Conservation (phyloP, 352 stramenopile species). For the Phytophthora gonapodyides region DNA sequence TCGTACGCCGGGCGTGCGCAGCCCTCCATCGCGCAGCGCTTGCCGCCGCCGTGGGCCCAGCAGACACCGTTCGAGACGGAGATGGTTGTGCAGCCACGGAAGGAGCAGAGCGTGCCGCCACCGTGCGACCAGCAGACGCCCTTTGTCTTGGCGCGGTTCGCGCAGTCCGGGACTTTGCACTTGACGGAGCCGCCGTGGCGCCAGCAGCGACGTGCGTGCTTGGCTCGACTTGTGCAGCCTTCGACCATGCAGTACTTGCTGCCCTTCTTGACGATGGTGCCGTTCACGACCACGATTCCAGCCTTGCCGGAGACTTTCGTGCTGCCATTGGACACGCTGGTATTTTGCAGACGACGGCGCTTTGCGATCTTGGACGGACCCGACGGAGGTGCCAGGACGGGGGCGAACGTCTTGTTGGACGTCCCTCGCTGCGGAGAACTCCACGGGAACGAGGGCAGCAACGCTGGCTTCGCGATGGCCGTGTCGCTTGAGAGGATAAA, state of each 20-base stretch:
- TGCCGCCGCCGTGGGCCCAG: slow-evolving; percentile 82
- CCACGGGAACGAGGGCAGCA: slow-evolving; percentile 34
- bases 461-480: slow-evolving; percentile 25
- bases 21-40: slow-evolving; percentile 71
- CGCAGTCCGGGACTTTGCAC: slow-evolving; percentile 58
- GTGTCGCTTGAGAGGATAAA: slow-evolving; percentile 51
- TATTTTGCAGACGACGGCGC: slow-evolving; percentile 32
- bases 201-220: slow-evolving; percentile 58
- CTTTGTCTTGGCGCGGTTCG: slow-evolving; percentile 64
- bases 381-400: slow-evolving; percentile 33
- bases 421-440: slow-evolving; percentile 37
- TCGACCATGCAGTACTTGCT: slow-evolving; percentile 65
- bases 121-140: slow-evolving; percentile 69
- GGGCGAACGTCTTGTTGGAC: slow-evolving; percentile 44
- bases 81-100: slow-evolving; percentile 48
- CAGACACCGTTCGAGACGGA: slow-evolving; percentile 64
- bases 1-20: slow-evolving; percentile 66
- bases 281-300: slow-evolving; percentile 24
- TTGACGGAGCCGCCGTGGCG: slow-evolving; percentile 63
- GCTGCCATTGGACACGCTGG: slow-evolving; percentile 34
- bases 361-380: slow-evolving; percentile 39
- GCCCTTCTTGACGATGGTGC: slow-evolving; percentile 46
- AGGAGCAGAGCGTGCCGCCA: slow-evolving; percentile 55
- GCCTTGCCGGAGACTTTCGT: slow-evolving; percentile 35
- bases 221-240: slow-evolving; percentile 55